These are phyloP conservation scores for Eremochloa ophiuroides DNA, from an alignment of 176 grass and related monocot genomes.

Conservation along the genomic window DNA sequence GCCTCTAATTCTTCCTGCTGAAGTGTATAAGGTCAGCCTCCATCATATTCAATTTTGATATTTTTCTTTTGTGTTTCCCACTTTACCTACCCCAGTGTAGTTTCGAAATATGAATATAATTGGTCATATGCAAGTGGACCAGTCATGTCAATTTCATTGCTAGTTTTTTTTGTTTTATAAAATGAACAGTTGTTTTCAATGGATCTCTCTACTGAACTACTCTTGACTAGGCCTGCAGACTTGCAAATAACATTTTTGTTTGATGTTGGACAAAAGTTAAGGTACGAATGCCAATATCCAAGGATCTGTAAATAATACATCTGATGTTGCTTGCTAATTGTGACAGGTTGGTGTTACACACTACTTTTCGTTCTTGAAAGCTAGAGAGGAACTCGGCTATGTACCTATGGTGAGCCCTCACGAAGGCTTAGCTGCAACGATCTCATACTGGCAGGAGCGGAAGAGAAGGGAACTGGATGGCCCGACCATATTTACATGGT, in stretches of 20 bases:
- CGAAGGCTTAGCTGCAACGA: slow-evolving; percentile 60
- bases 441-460: slow-evolving; percentile 65
- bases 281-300: background rate
- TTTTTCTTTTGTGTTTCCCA: background rate
- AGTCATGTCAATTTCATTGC: background rate
- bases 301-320: slow-evolving; percentile 20
- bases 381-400: slow-evolving; percentile 76
- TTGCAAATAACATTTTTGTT: slow-evolving; percentile 2
- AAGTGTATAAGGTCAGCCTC: slow-evolving; percentile 84
- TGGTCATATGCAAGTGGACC: background rate
- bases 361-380: slow-evolving; percentile 86
- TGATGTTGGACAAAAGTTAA: slow-evolving; percentile 24
- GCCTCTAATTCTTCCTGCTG: slow-evolving; percentile 82
- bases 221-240: background rate
- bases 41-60: background rate
- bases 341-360: slow-evolving; percentile 86
- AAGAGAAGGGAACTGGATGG: slow-evolving; percentile 81
- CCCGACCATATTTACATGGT: slow-evolving; percentile 68
- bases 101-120: slow-evolving; percentile 11
- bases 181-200: background rate
- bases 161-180: background rate
- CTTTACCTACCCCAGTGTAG: background rate
- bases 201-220: background rate
- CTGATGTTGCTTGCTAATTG: slow-evolving; percentile 27
- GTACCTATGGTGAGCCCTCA: slow-evolving; percentile 58